Evolutionary conservation across 2,329 filamentous ascomycete genomes (phyloP), one percentile per base, ranked within the genome.

Genomic region (Lecanicillium sp.): DNA sequence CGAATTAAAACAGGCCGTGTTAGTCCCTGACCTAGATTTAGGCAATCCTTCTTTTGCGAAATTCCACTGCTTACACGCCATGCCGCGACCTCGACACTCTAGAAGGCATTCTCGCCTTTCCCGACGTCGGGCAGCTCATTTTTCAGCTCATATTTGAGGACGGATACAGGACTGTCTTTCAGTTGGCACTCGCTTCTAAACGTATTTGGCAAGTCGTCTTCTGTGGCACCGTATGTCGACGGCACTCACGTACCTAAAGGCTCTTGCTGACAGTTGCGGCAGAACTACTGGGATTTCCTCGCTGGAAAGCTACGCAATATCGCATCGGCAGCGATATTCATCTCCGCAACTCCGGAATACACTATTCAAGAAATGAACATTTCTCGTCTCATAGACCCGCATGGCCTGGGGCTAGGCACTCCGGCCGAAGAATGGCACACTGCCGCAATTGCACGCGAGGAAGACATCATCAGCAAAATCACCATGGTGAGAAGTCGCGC

Each of bases 281-380:
- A 58, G 55, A 52, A 52, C 12, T 40, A 58, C 1, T 59, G 49
- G 43, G 50, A 61, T 13, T 51, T 54, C 18, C 33, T 43, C 2
- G 44, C 45, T 1, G 44, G 47, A 0, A 33, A 31, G 0, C 53
- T 54, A 7, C 40, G 40, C 2, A 40, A 41, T 4, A 13, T 43
- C 1, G 51, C 54, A 0, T 42, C 41, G 0, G 53, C 53, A 0
- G 36, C 36, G 2, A 48, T 57, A 1, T 48, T 62, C 17, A 22
- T 59, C 5, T 51, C 46, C 3, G 34, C 51, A 2, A 42, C 46
- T 5, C 56, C 57, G 1, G 48, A 54, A 11, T 54, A 49, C 33
- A 52, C 49, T 1, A 37, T 52, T 9, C 39, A 34, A 3, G 48
- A 54, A 6, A 40, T 54, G 13, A 35, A 39, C 13, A 17, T 36